phyloP scores from a whole-genome alignment of 169 alveolate genomes.

The Blepharisma undulans region DNA sequence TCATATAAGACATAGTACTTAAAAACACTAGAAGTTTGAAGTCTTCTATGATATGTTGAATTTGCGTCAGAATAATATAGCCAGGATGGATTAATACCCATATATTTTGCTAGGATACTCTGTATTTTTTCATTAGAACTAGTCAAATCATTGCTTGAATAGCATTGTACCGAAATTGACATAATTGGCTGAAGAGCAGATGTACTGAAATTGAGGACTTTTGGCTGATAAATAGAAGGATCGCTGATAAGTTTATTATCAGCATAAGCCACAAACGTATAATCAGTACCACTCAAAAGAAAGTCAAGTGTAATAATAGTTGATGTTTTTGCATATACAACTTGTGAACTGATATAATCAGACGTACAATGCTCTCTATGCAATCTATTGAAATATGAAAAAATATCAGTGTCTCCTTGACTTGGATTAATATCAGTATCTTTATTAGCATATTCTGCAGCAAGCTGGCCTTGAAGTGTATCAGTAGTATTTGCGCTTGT shows the following conservation, averaged over 20 bases:
- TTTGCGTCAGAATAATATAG: not conserved
- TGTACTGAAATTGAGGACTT: not conserved
- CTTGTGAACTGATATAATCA: not conserved
- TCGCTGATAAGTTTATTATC: not conserved
- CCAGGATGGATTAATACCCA: not conserved
- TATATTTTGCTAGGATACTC: not conserved
- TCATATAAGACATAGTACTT: not conserved
- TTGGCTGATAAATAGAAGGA: not conserved
- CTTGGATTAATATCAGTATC: not conserved
- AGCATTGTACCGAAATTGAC: not conserved
- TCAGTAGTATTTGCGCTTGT: not conserved
- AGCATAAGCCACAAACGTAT: not conserved
- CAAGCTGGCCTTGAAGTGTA: not conserved
- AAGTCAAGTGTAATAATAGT: not conserved
- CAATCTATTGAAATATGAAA: not conserved
- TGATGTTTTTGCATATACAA: not conserved
- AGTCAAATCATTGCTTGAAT: not conserved
- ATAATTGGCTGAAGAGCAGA: not conserved
- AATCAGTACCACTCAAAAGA: not conserved
- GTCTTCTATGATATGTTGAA: not conserved
- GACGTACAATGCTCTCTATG: not conserved
- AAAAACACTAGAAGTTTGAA: not conserved
- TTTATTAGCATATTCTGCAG: not conserved
- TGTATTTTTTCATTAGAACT: not conserved
- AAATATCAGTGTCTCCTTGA: not conserved